These are phyloP conservation scores for Guyanaporus albipodus DNA, from an alignment of 768 basidiomycete species.

Conservation along the genomic window DNA sequence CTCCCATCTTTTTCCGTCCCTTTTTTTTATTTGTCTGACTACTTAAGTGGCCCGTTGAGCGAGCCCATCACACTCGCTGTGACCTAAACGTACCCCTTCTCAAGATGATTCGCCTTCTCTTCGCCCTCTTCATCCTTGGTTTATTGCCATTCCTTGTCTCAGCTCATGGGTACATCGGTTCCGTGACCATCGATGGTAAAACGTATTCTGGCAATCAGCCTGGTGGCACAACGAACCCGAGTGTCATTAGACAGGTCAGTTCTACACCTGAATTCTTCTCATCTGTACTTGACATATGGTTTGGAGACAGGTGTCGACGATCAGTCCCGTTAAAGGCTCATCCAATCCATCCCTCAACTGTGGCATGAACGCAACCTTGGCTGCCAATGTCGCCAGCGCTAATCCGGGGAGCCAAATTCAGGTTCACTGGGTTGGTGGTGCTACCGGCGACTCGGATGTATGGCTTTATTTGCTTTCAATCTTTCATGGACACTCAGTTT, in stretches of 20 bases:
- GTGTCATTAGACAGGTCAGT: constrained; percentile 42
- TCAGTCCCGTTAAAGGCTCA: constrained; percentile 53
- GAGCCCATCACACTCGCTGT: constrained; percentile 5
- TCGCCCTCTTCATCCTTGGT: constrained; percentile 6
- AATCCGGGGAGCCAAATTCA: constrained; percentile 54
- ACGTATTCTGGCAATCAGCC: constrained; percentile 30
- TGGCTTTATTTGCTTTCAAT: constrained; percentile 4
- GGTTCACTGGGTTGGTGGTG: constrained; percentile 50
- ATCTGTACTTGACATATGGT: neutral
- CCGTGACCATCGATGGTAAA: constrained; percentile 29
- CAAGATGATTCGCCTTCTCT: constrained; percentile 15
- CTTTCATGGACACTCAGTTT: neutral
- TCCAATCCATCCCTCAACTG: constrained; percentile 56
- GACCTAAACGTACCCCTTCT: neutral
- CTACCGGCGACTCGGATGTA: constrained; percentile 37
- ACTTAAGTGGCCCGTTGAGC: constrained; percentile 21
- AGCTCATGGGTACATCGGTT: constrained; percentile 30
- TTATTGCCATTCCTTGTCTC: constrained; percentile 21
- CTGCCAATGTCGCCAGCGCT: constrained; percentile 47
- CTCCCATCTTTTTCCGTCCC: no score
- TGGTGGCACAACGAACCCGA: constrained; percentile 31
- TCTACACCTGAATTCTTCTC: neutral
- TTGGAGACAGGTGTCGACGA: constrained; percentile 30
- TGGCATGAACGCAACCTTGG: constrained; percentile 50
- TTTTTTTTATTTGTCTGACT: constrained; percentile 6